phyloP scores from a whole-genome alignment of 306 rosid genomes.

The Elaeagnus macrophylla region DNA sequence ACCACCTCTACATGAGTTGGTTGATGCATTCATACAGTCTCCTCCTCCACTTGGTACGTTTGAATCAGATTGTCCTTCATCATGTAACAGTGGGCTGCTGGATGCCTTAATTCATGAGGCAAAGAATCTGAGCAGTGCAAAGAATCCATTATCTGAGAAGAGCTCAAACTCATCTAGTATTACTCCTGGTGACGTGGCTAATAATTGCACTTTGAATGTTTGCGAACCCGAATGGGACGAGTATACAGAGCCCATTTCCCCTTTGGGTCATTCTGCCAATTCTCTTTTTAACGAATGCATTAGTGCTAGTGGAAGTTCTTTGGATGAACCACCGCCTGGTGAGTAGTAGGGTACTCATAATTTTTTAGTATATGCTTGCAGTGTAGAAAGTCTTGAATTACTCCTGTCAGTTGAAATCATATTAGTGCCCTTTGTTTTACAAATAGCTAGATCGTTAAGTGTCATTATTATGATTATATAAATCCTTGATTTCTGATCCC shows the following conservation, averaged over 20 bases:
- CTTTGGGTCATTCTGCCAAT: conserved; percentile 56
- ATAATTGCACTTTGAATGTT: conserved; percentile 27
- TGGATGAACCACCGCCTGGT: conserved; percentile 40
- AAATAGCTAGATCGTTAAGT: too few relatives aligned
- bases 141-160: conserved; percentile 50
- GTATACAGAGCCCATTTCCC: conserved; percentile 46
- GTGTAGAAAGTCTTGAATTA: neutral
- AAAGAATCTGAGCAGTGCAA: conserved; percentile 40
- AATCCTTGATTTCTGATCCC: too few relatives aligned
- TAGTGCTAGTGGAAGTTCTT: conserved; percentile 49
- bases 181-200: conserved; percentile 48
- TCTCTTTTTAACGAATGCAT: conserved; percentile 51
- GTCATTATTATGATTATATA: too few relatives aligned
- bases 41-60: conserved; percentile 40
- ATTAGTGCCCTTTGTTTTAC: too few relatives aligned
- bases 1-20: conserved; percentile 54
- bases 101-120: conserved; percentile 71
- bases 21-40: conserved; percentile 62
- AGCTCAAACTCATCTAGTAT: conserved; percentile 62
- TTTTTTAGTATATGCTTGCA: conserved; percentile 5
- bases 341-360: conserved; percentile 54
- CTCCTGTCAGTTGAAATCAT: neutral
- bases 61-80: conserved; percentile 60
- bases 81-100: conserved; percentile 74
- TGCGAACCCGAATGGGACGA: conserved; percentile 30